phyloP scores from a whole-genome alignment of 768 basidiomycete species.

The Podaxis sp. region DNA sequence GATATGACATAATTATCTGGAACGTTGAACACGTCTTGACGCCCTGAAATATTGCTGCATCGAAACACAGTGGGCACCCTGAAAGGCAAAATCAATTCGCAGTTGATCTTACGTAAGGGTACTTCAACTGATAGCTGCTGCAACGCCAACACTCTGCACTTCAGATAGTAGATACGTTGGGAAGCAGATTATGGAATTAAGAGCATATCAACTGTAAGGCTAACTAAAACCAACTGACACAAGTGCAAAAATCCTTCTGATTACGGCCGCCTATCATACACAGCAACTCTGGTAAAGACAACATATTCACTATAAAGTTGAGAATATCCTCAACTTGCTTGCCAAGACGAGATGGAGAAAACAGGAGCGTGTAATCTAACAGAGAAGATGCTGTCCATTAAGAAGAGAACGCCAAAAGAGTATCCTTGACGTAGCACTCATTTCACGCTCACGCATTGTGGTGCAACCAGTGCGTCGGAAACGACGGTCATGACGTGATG shows the following conservation, averaged over 20 bases:
- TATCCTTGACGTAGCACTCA: neutral
- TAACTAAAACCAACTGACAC: neutral
- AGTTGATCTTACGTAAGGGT: too few relatives aligned
- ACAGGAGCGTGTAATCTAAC: conserved; percentile 2
- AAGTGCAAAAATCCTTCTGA: neutral
- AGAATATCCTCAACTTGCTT: neutral
- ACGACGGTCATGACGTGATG: conserved; percentile 16
- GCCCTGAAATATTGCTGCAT: neutral
- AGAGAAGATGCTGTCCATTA: neutral
- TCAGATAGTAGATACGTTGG: too few relatives aligned
- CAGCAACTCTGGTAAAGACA: neutral
- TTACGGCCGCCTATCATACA: conserved; percentile 1
- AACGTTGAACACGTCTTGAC: neutral
- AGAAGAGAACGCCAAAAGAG: neutral
- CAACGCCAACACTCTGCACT: too few relatives aligned
- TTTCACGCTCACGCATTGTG: neutral
- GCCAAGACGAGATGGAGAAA: neutral
- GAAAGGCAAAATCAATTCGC: neutral
- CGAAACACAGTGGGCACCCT: neutral
- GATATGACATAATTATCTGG: neutral
- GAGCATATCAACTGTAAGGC: neutral
- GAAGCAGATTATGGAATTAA: neutral
- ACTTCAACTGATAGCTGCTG: too few relatives aligned
- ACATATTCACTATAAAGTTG: neutral
- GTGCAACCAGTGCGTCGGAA: neutral